Conservation (phyloP, 768 basidiomycete genomes). For the Holtermanniella nyarrowii region DNA sequence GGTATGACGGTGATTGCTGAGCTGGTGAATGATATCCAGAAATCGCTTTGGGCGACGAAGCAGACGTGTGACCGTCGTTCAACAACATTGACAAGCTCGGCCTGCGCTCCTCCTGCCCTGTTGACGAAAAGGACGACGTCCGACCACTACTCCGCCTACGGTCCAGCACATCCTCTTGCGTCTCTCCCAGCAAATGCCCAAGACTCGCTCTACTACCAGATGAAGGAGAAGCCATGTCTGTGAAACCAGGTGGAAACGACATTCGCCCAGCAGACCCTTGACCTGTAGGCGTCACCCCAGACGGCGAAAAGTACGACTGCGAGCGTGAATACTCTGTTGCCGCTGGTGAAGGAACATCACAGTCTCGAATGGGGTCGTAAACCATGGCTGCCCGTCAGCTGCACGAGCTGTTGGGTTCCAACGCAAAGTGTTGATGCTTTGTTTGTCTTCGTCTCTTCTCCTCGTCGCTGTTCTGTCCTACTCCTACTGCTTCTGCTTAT, state of each 20-base stretch:
- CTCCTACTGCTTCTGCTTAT: no score
- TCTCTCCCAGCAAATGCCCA: background rate
- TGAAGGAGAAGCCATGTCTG: background rate
- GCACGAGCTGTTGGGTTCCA: no score
- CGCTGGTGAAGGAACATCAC: conserved; percentile 30
- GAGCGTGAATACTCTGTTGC: conserved; percentile 1
- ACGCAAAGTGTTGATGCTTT: no score
- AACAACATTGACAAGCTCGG: background rate
- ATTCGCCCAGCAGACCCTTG: conserved; percentile 1
- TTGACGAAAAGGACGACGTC: background rate
- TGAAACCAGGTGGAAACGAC: conserved; percentile 4
- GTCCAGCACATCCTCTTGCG: background rate
- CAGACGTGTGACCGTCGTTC: background rate
- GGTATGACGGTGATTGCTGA: background rate
- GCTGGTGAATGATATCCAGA: background rate
- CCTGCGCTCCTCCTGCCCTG: background rate
- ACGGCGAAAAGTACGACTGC: background rate
- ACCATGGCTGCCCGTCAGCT: conserved; percentile 29
- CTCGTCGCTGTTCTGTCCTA: no score
- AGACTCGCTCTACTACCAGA: conserved; percentile 6
- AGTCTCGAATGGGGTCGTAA: conserved; percentile 37
- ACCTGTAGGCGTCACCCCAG: background rate
- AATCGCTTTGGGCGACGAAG: background rate
- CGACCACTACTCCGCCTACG: background rate
- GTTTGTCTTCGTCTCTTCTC: no score